These are phyloP conservation scores for Malassezia dermatis DNA, from an alignment of 1,284 basidiomycete genomes.

Conservation along the genomic window DNA sequence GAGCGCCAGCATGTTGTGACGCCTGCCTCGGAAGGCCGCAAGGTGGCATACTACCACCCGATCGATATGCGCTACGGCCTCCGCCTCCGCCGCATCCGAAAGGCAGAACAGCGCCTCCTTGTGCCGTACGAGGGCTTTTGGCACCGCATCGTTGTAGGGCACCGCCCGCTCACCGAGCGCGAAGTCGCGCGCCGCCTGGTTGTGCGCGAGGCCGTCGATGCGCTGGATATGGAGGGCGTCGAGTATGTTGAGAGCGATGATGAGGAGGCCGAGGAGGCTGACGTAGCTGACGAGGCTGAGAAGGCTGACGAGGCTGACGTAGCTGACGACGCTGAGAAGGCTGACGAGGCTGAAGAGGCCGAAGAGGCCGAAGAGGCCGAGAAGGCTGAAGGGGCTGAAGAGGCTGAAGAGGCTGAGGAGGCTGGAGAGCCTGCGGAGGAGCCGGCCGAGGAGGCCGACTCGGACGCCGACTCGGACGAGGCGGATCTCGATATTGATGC, in stretches of 20 bases:
- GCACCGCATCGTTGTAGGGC: conserved; percentile 29
- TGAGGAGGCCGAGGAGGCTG: not conserved
- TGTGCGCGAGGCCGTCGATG: conserved; percentile 25
- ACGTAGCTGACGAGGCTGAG: conserved; percentile 4
- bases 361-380: conserved; percentile 7
- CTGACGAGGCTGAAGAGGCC: conserved; percentile 3
- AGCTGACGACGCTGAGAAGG: not conserved
- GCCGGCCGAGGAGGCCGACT: conserved; percentile 6
- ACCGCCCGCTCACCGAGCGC: conserved; percentile 25
- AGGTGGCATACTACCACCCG: conserved; percentile 40
- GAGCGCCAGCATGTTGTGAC: conserved; percentile 20
- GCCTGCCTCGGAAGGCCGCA: conserved; percentile 22
- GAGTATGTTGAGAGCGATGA: conserved; percentile 25
- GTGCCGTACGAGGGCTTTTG: conserved; percentile 32
- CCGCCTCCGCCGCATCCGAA: conserved; percentile 28
- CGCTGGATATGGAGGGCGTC: conserved; percentile 23
- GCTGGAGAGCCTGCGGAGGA: conserved; percentile 6
- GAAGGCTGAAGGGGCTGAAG: conserved; percentile 3
- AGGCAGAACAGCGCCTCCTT: conserved; percentile 17
- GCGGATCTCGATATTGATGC: conserved; percentile 22
- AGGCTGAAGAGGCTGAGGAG: conserved; percentile 11
- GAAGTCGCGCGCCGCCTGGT: conserved; percentile 24
- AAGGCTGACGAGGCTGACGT: not conserved
- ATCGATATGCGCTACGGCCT: conserved; percentile 38
- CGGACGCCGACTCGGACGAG: conserved; percentile 20